Evolutionary conservation across 257 asterid species (phyloP), one percentile per base, ranked within the genome.

Genomic region (Lavandula angustifolia): DNA sequence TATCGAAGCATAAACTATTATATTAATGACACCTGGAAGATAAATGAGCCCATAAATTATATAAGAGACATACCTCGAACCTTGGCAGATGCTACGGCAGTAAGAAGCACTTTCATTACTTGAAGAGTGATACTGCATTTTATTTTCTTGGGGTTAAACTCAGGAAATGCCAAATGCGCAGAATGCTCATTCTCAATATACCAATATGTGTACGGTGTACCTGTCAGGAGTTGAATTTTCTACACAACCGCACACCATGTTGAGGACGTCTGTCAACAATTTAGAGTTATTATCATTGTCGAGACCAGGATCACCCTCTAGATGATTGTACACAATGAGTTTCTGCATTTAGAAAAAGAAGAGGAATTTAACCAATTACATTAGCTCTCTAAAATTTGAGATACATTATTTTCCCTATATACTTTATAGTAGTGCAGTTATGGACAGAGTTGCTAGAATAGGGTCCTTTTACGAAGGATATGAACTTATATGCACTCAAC

Each of bases 241-340:
- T 79, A 88, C 92, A 82, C 84, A 83, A 59, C 84, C 66, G 69
- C 97, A 87, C 64, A 84, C 87, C 89, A 91, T 87, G 84, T 76
- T 90, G 73, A 94, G 86, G 60, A 94, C 82, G 71, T 87, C 96
- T 6, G 95, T 78, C 68, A 90, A 81, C 50, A 88, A 62, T 38
- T 81, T 78, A 16, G 89, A 88, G 70, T 88, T 85, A 75, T 79
- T 81, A 52, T 92, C 96, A 62, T 84, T 85, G 55, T 81, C 95
- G 64, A 90, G 80, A 76, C 99, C 98, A 51, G 96, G 96, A 78
- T 90, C 98, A 37, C 98, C 99, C 84, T 90, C 99, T 63, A 94
- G 87, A 79, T 87, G 98, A 73, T 90, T 87, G 71, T 94, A 90
- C 63, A 83, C 96, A 34, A 88, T 88, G 75, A 94, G 99, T 87